Evolutionary conservation across 2,329 filamentous ascomycete species (phyloP).

Genomic region (Penicillium oxalicum): DNA sequence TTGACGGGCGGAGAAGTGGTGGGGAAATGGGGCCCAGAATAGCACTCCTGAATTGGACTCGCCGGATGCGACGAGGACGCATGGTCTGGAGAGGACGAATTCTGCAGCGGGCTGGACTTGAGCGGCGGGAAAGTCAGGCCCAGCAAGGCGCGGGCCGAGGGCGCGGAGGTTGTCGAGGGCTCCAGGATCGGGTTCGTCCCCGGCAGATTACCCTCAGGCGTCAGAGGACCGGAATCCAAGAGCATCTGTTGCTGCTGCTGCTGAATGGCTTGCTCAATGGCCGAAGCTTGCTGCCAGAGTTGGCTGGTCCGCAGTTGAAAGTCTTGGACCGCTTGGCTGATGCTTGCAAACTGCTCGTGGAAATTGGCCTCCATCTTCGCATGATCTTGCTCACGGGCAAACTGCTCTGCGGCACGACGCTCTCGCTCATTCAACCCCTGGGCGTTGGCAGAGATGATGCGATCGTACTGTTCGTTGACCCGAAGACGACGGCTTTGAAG

Average conservation of each 20-base stretch:
- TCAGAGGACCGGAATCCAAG: constrained; percentile 42
- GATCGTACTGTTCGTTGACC: constrained; percentile 57
- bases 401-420: constrained; percentile 43
- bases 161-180: constrained; percentile 23
- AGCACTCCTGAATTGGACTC: constrained; percentile 29
- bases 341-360: constrained; percentile 39
- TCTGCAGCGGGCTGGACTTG: constrained; percentile 33
- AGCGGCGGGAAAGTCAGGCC: constrained; percentile 32
- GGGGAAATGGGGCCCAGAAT: constrained; percentile 27
- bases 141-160: constrained; percentile 29
- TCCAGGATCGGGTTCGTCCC: constrained; percentile 44
- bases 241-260: constrained; percentile 43
- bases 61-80: constrained; percentile 29
- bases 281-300: constrained; percentile 39
- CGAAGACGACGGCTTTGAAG: constrained; percentile 52
- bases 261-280: constrained; percentile 40
- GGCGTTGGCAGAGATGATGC: constrained; percentile 53
- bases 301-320: constrained; percentile 40
- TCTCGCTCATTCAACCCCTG: constrained; percentile 53
- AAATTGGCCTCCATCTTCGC: constrained; percentile 39
- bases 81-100: constrained; percentile 29
- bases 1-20: constrained; percentile 29
- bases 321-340: constrained; percentile 40
- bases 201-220: constrained; percentile 56
- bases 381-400: constrained; percentile 42